A percentile compares a stretch with the other conserved stretches of the same genome.
These are phyloP conservation scores for Vanrija sp. DNA, from an alignment of 1,284 basidiomycete species.

Conservation along the genomic window DNA sequence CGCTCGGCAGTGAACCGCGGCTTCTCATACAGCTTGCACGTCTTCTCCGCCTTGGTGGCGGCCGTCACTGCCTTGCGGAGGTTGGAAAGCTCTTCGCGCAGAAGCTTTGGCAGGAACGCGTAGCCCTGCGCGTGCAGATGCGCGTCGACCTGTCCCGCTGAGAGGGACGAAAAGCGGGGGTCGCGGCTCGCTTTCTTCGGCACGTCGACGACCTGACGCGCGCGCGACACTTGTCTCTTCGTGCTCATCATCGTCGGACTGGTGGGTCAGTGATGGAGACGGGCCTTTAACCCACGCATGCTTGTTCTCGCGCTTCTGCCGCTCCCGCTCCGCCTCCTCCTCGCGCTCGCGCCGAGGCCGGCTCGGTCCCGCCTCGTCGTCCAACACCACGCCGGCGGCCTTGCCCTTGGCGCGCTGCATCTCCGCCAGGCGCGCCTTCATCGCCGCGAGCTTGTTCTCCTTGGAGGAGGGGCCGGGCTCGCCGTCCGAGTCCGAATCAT, in stretches of 20 bases:
- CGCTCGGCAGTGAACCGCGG: slow-evolving; percentile 67
- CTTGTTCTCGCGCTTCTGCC: slow-evolving; percentile 69
- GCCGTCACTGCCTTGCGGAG: slow-evolving; percentile 65
- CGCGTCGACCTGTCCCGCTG: slow-evolving; percentile 64
- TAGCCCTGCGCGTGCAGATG: slow-evolving; percentile 72
- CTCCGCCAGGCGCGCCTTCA: slow-evolving; percentile 37
- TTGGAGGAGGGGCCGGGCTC: background rate
- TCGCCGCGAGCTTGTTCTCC: slow-evolving; percentile 24
- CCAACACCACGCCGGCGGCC: slow-evolving; percentile 10
- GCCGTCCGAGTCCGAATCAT: slow-evolving; percentile 12
- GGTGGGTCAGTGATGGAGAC: slow-evolving; percentile 3
- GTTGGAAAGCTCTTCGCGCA: slow-evolving; percentile 62
- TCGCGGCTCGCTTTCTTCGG: slow-evolving; percentile 70
- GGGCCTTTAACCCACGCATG: slow-evolving; percentile 66
- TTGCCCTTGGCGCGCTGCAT: slow-evolving; percentile 43
- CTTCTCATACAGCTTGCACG: slow-evolving; percentile 63
- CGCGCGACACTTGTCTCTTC: slow-evolving; percentile 78
- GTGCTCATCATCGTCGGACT: slow-evolving; percentile 82
- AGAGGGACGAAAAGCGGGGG: slow-evolving; percentile 77
- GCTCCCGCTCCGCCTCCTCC: slow-evolving; percentile 46
- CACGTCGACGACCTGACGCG: slow-evolving; percentile 69
- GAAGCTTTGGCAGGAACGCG: slow-evolving; percentile 68
- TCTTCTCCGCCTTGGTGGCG: slow-evolving; percentile 63
- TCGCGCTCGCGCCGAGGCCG: slow-evolving; percentile 16
- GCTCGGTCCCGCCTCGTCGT: slow-evolving; percentile 19